Conservation (phyloP, 2,329 filamentous ascomycete genomes). For the Colletotrichum scovillei region DNA sequence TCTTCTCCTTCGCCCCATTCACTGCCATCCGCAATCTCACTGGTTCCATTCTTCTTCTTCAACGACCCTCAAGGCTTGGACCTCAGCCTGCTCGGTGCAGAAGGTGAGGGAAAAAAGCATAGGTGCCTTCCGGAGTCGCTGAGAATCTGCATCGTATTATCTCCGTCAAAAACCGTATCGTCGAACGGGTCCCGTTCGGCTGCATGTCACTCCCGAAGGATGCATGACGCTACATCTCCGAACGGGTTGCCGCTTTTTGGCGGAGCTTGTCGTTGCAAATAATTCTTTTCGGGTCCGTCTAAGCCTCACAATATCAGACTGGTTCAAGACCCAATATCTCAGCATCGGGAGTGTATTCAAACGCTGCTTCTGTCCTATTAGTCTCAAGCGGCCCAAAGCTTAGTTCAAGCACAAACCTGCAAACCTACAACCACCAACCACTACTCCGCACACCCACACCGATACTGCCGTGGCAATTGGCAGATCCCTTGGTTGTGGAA, state of each 20-base stretch:
- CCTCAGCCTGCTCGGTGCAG: slow-evolving; percentile 3
- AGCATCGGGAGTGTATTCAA: background rate
- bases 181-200: background rate
- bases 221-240: slow-evolving; percentile 20
- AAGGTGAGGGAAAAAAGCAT: background rate
- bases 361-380: background rate
- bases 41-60: slow-evolving; percentile 19
- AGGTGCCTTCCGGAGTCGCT: background rate
- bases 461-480: slow-evolving; percentile 9
- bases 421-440: background rate
- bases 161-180: background rate
- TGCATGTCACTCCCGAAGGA: slow-evolving; percentile 6
- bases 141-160: background rate
- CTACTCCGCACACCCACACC: background rate
- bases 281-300: background rate
- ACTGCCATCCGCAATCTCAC: slow-evolving; percentile 15
- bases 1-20: slow-evolving; percentile 22
- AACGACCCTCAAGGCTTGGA: background rate
- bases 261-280: background rate
- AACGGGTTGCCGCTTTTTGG: slow-evolving; percentile 1
- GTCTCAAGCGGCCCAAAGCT: background rate
- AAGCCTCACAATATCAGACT: background rate
- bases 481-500: background rate
- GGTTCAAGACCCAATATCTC: background rate
- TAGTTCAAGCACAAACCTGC: slow-evolving; percentile 14